These are phyloP conservation scores for Fraxinus greggii DNA, from an alignment of 305 asterid genomes.

Conservation along the genomic window DNA sequence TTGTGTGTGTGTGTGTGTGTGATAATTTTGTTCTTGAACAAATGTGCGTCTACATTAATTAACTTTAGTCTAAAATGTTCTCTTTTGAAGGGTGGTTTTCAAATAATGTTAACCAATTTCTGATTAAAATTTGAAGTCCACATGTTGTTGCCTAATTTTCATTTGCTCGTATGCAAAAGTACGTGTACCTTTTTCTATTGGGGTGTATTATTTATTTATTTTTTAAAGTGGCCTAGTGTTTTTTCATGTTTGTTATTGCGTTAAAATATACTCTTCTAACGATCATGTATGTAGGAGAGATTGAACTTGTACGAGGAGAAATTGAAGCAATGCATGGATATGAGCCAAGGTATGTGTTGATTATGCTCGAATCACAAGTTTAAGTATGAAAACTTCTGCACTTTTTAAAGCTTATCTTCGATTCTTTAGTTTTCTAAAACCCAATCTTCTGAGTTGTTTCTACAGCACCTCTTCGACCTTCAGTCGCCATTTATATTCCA, in stretches of 20 bases:
- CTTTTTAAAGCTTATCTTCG: not conserved
- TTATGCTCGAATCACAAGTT: conserved; percentile 11
- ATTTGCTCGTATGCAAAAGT: not conserved
- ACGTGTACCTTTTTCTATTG: not conserved
- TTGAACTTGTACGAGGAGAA: conserved; percentile 74
- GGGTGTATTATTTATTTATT: no score
- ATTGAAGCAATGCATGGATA: conserved; percentile 57
- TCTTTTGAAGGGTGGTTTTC: not conserved
- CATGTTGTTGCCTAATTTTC: not conserved
- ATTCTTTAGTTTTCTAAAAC: conserved; percentile 15
- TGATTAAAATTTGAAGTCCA: not conserved
- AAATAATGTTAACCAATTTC: no score
- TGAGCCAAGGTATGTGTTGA: conserved; percentile 58
- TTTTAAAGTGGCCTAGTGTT: not conserved
- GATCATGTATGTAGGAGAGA: conserved; percentile 56
- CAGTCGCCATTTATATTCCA: conserved; percentile 55
- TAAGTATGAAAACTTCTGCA: not conserved
- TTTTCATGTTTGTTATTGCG: not conserved
- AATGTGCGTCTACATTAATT: not conserved
- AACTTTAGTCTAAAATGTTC: no score
- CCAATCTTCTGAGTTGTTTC: conserved; percentile 10
- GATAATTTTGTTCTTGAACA: not conserved
- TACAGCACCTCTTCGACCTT: conserved; percentile 80
- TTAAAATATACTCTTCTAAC: not conserved
- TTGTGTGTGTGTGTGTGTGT: no score